phyloP scores from a whole-genome alignment of 495 filamentous ascomycete species.

The Cercophora newfieldiana region DNA sequence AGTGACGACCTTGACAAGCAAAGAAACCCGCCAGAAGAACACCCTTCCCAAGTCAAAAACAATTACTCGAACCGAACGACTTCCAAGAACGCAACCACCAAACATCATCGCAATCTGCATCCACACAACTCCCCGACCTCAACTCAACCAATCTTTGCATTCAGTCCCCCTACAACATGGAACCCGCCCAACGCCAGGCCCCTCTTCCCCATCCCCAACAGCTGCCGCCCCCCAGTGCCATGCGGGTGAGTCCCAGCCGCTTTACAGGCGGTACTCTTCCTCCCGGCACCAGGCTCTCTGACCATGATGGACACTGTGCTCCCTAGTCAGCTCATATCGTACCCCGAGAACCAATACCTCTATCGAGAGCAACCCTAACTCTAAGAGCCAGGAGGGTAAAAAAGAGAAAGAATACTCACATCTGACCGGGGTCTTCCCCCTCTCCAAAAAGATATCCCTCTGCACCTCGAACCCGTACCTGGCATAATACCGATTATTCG shows the following conservation, averaged over 20 bases:
- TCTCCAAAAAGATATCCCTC: conserved; percentile 58
- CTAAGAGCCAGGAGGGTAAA: background rate
- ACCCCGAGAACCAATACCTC: background rate
- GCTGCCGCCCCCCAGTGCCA: background rate
- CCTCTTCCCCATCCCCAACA: background rate
- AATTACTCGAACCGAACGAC: background rate
- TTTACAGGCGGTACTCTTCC: background rate
- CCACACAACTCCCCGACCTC: background rate
- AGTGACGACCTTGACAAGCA: background rate
- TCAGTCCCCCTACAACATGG: background rate
- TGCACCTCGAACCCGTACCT: conserved; percentile 66
- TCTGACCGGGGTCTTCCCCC: conserved; percentile 59
- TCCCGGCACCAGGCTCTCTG: conserved; percentile 1
- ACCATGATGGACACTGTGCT: background rate
- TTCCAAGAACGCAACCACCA: background rate
- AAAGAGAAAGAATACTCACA: background rate
- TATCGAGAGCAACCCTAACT: too few relatives aligned
- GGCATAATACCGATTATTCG: conserved; percentile 67
- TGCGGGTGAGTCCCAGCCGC: too few relatives aligned
- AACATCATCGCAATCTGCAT: background rate
- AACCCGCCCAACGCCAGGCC: background rate
- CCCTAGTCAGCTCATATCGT: background rate
- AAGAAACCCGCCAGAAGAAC: background rate
- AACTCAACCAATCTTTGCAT: background rate
- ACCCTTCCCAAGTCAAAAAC: background rate